Evolutionary conservation across 1,139 yeast species (phyloP).

Genomic region (Nakaseomyces nivariensis): DNA sequence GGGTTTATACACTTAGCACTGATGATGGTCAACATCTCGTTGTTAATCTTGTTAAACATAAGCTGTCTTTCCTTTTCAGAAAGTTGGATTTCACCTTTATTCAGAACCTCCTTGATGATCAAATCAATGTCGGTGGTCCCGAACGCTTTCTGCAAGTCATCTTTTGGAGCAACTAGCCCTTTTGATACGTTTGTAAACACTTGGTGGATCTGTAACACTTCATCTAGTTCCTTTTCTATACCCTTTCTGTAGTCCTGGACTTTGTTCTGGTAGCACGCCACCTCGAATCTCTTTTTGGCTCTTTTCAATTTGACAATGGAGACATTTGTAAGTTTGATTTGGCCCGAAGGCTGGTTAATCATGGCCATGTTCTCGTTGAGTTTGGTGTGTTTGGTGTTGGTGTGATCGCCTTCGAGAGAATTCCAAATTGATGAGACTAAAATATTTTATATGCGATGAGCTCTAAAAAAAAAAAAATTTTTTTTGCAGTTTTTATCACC

Average conservation of each 20-base stretch:
- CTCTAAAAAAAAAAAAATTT: too few species aligned
- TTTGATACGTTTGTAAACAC: constrained; percentile 88
- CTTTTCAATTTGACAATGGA: constrained; percentile 85
- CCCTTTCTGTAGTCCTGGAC: constrained; percentile 91
- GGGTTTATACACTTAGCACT: constrained; percentile 92
- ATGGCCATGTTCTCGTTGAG: background rate
- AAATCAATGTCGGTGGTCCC: constrained; percentile 66
- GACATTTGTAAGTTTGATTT: constrained; percentile 85
- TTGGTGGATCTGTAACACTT: constrained; percentile 91
- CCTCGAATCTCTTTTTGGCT: constrained; percentile 83
- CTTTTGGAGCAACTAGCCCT: constrained; percentile 87
- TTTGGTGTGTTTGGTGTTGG: too few species aligned
- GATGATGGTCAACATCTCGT: constrained; percentile 73
- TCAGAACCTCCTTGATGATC: constrained; percentile 69
- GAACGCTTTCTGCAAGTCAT: constrained; percentile 65
- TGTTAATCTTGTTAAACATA: constrained; percentile 63
- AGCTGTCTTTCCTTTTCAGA: constrained; percentile 88
- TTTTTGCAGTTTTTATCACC: background rate
- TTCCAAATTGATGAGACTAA: too few species aligned
- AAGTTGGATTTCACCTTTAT: constrained; percentile 87
- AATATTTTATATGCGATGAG: too few species aligned
- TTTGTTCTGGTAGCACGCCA: constrained; percentile 94
- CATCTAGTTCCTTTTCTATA: constrained; percentile 87
- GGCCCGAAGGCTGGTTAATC: constrained; percentile 81
- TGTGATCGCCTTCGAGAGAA: too few species aligned